phyloP scores from a whole-genome alignment of 2,329 filamentous ascomycete species.

The Aspergillus luchuensis region DNA sequence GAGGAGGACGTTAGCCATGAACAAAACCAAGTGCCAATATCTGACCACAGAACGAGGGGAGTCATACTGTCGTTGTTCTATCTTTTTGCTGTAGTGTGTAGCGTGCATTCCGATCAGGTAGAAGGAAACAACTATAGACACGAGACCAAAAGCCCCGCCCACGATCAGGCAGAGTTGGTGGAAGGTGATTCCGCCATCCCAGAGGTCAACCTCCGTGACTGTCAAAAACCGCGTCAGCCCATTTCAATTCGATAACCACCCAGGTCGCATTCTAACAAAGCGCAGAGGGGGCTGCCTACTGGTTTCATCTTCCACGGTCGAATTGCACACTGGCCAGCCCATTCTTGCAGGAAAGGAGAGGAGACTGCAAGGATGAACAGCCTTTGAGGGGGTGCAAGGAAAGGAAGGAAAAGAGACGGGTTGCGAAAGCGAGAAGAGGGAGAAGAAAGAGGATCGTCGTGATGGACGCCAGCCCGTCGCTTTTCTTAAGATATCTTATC shows the following conservation, averaged over 20 bases:
- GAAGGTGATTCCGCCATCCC: slow-evolving; percentile 56
- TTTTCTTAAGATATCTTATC: slow-evolving; percentile 13
- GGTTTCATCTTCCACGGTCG: slow-evolving; percentile 50
- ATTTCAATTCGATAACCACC: not conserved
- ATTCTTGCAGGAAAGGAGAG: slow-evolving; percentile 29
- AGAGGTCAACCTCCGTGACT: slow-evolving; percentile 55
- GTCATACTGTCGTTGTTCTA: slow-evolving; percentile 61
- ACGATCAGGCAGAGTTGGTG: slow-evolving; percentile 59
- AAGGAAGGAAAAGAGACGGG: slow-evolving; percentile 15
- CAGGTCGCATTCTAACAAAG: slow-evolving; percentile 11
- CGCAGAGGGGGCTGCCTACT: slow-evolving; percentile 34
- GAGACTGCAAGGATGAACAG: slow-evolving; percentile 9
- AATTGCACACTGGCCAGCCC: slow-evolving; percentile 54
- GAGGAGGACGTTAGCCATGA: slow-evolving; percentile 7
- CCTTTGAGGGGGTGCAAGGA: slow-evolving; percentile 7
- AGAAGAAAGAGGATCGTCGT: not conserved
- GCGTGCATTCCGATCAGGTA: slow-evolving; percentile 60
- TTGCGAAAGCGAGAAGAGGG: not conserved
- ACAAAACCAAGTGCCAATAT: not conserved
- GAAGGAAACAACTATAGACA: slow-evolving; percentile 55
- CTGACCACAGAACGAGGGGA: not conserved
- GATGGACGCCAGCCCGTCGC: not conserved
- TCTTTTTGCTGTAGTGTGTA: slow-evolving; percentile 61
- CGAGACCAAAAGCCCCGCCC: slow-evolving; percentile 54
- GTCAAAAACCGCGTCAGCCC: slow-evolving; percentile 11